Conservation (phyloP, 2,329 filamentous ascomycete species). For the Neofusicoccum umdonicola region DNA sequence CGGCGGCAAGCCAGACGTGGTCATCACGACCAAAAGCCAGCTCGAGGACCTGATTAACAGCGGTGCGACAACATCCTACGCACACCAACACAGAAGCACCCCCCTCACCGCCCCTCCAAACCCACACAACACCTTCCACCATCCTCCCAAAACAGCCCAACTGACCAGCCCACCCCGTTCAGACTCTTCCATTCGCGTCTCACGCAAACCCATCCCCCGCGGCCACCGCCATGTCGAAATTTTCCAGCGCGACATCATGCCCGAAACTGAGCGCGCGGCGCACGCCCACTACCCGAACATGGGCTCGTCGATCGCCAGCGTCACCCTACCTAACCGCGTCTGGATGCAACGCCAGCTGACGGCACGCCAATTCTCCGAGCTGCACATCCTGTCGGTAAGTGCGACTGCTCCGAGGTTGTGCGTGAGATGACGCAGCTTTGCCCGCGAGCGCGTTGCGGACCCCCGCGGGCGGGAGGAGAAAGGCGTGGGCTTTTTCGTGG, state of each 20-base stretch:
- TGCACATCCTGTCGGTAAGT: slow-evolving; percentile 5
- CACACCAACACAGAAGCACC: neutral
- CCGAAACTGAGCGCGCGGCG: neutral
- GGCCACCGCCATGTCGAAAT: neutral
- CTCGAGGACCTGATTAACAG: neutral
- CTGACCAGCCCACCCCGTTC: neutral
- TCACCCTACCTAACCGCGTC: slow-evolving; percentile 3
- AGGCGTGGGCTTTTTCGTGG: no score
- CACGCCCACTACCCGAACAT: neutral
- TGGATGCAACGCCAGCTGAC: neutral
- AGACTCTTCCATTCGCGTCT: neutral
- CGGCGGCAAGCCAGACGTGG: neutral
- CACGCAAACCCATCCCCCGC: neutral
- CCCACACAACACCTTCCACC: neutral
- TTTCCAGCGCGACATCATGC: neutral
- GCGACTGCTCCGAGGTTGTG: neutral
- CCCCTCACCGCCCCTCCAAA: neutral
- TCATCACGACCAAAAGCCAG: neutral
- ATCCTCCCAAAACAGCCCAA: no score
- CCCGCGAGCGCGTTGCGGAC: no score
- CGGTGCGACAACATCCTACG: neutral
- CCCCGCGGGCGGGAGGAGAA: no score
- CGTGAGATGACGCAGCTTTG: neutral
- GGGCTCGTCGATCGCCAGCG: neutral
- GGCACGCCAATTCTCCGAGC: neutral